Conservation (phyloP, 2,329 filamentous ascomycete species). For the Boeremia lycopersici region DNA sequence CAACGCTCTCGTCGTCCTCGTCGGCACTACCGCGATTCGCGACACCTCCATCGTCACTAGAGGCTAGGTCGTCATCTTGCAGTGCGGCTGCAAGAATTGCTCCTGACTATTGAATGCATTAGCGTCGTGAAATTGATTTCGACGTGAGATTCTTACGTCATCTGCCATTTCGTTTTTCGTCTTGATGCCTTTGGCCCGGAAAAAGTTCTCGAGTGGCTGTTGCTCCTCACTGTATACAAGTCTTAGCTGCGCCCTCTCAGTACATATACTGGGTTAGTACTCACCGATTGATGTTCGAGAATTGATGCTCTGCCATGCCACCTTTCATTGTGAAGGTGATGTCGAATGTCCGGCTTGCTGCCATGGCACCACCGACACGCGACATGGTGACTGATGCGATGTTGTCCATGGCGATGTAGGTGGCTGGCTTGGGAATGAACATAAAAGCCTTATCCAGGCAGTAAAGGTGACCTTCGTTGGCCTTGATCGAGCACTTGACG, state of each 20-base stretch:
- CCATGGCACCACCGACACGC: conserved; percentile 90
- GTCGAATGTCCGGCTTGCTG: conserved; percentile 93
- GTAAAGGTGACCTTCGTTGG: conserved; percentile 96
- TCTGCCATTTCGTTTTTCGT: conserved; percentile 99
- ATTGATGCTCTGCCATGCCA: conserved; percentile 87
- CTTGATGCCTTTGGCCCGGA: conserved; percentile 91
- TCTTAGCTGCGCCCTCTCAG: conserved; percentile 26
- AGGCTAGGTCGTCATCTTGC: conserved; percentile 80
- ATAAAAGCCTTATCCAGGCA: conserved; percentile 98
- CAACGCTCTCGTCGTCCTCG: conserved; percentile 92
- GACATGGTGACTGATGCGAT: conserved; percentile 92
- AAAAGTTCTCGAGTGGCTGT: conserved; percentile 94
- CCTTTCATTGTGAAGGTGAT: conserved; percentile 91
- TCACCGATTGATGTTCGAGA: conserved; percentile 96
- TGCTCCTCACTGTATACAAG: conserved; percentile 74
- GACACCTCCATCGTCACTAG: conserved; percentile 74
- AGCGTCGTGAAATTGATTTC: conserved; percentile 17
- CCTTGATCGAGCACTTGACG: conserved; percentile 99
- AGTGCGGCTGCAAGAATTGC: conserved; percentile 78
- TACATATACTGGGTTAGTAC: conserved; percentile 17
- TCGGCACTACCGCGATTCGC: conserved; percentile 89
- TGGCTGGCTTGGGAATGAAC: conserved; percentile 98
- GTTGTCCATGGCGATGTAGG: conserved; percentile 95
- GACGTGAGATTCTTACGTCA: conserved; percentile 66
- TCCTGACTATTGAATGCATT: conserved; percentile 53